phyloP scores from a whole-genome alignment of 495 filamentous ascomycete species.

The Lentithecium fluviatile region DNA sequence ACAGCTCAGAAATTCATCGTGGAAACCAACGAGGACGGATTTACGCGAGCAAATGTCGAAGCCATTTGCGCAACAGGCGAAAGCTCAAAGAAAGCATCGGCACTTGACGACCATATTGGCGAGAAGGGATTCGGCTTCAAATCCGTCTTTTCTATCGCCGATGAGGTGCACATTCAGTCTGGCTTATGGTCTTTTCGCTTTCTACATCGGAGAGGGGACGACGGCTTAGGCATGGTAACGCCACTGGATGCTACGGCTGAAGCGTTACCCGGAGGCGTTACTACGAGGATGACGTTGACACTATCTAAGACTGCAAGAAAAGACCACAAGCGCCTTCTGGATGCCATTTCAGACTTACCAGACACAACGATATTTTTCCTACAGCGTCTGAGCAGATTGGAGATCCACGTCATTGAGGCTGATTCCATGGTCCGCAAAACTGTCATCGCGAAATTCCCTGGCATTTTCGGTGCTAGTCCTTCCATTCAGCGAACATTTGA shows the following conservation, averaged over 20 bases:
- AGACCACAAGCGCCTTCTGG: not conserved
- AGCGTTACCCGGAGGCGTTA: not conserved
- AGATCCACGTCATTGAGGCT: not conserved
- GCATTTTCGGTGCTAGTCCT: no score
- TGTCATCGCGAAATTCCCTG: not conserved
- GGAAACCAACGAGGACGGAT: slow-evolving; percentile 50
- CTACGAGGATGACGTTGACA: slow-evolving; percentile 8
- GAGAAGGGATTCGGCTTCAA: slow-evolving; percentile 57
- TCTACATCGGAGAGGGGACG: slow-evolving; percentile 27
- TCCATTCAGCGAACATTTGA: no score
- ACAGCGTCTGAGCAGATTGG: not conserved
- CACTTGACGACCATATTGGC: slow-evolving; percentile 48
- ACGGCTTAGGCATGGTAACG: slow-evolving; percentile 39
- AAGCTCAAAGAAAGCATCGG: slow-evolving; percentile 44
- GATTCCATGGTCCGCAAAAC: not conserved
- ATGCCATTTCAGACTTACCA: not conserved
- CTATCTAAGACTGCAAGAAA: not conserved
- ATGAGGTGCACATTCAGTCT: slow-evolving; percentile 51
- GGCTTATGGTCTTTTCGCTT: slow-evolving; percentile 51
- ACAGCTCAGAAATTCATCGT: slow-evolving; percentile 36
- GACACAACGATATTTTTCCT: slow-evolving; percentile 6
- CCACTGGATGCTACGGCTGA: slow-evolving; percentile 22
- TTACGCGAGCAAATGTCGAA: slow-evolving; percentile 42
- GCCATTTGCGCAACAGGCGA: slow-evolving; percentile 45
- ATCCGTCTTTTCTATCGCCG: slow-evolving; percentile 52